A percentile compares a stretch with the other conserved stretches of the same genome.
Conservation (phyloP, 306 rosid species). For the Sindora glabra region DNA sequence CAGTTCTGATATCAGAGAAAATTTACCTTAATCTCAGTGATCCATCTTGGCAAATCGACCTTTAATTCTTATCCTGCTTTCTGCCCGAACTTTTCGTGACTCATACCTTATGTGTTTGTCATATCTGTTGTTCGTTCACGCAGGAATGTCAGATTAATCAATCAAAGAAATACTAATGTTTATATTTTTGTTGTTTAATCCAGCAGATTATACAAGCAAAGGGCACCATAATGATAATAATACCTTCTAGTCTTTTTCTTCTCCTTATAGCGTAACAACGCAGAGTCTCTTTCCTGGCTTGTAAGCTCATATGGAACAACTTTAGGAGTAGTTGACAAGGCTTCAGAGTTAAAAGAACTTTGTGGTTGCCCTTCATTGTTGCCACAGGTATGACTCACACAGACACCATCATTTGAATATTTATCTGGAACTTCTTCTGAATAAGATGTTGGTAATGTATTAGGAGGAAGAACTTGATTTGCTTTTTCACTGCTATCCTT, state of each 20-base stretch:
- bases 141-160: conserved; percentile 3
- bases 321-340: conserved; percentile 27
- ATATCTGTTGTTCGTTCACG: conserved; percentile 47
- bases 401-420: conserved; percentile 15
- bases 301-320: conserved; percentile 41
- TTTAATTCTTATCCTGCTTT: conserved; percentile 65
- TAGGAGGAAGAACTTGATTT: conserved; percentile 33
- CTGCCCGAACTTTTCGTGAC: conserved; percentile 80
- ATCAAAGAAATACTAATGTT: background rate
- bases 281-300: conserved; percentile 70
- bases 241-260: conserved; percentile 92
- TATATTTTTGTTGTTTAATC: background rate
- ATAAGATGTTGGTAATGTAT: conserved; percentile 15
- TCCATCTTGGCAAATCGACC: conserved; percentile 82
- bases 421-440: conserved; percentile 37
- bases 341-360: conserved; percentile 19
- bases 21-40: conserved; percentile 36
- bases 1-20: background rate
- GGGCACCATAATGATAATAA: background rate
- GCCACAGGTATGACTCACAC: conserved; percentile 18
- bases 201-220: background rate
- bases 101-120: conserved; percentile 85
- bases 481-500: conserved; percentile 24
- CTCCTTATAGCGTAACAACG: conserved; percentile 78
- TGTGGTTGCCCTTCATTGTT: conserved; percentile 20